phyloP scores from a whole-genome alignment of 352 stramenopile genomes.

The Pythium aphanidermatum region DNA sequence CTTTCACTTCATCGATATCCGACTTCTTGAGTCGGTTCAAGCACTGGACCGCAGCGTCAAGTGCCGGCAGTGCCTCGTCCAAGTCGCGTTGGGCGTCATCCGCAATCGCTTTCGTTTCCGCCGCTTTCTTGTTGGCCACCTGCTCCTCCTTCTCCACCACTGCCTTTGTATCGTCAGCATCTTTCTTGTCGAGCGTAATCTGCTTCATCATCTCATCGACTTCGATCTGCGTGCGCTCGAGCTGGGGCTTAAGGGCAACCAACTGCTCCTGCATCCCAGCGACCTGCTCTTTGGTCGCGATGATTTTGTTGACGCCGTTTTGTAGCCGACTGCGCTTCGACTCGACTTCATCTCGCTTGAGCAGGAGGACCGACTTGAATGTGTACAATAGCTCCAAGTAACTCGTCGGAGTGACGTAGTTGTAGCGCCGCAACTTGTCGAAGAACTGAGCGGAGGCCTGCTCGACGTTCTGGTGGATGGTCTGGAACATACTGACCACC shows the following conservation, averaged over 20 bases:
- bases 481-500: constrained; percentile 76
- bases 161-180: constrained; percentile 88
- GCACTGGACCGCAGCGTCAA: constrained; percentile 90
- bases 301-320: constrained; percentile 92
- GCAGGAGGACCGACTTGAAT: constrained; percentile 87
- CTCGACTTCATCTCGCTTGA: constrained; percentile 88
- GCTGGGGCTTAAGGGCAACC: constrained; percentile 88
- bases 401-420: constrained; percentile 93
- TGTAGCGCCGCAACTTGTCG: constrained; percentile 81
- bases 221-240: constrained; percentile 90
- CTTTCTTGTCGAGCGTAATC: constrained; percentile 90
- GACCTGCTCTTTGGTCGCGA: constrained; percentile 89
- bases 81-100: constrained; percentile 91
- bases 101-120: constrained; percentile 89
- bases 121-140: constrained; percentile 88
- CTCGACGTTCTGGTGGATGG: constrained; percentile 90
- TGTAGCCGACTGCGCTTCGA: constrained; percentile 81
- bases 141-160: constrained; percentile 91
- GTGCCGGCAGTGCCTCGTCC: constrained; percentile 88
- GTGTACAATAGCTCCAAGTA: constrained; percentile 92
- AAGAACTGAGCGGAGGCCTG: constrained; percentile 78
- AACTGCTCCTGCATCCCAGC: constrained; percentile 90
- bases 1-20: constrained; percentile 92
- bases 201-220: constrained; percentile 93
- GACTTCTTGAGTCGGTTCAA: constrained; percentile 91